Percentiles rank a stretch among this genome's conserved stretches.
phyloP scores from a whole-genome alignment of 2,329 filamentous ascomycete species.

The Alternaria brassicae region DNA sequence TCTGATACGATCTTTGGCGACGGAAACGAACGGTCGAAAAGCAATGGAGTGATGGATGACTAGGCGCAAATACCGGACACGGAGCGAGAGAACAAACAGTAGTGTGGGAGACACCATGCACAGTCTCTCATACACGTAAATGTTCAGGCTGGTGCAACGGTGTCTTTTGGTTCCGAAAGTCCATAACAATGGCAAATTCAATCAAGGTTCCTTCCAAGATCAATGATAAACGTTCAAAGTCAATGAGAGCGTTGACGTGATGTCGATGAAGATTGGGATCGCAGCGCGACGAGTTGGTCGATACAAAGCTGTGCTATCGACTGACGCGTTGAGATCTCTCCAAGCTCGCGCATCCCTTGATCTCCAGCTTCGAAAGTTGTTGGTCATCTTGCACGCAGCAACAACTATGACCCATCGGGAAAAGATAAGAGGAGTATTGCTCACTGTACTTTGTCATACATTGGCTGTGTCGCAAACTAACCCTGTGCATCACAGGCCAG shows the following conservation, averaged over 20 bases:
- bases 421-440: too few relatives aligned
- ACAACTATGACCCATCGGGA: too few relatives aligned
- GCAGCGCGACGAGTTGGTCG: background rate
- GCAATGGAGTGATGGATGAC: constrained; percentile 35
- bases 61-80: constrained; percentile 39
- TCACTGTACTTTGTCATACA: too few relatives aligned
- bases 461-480: too few relatives aligned
- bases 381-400: background rate
- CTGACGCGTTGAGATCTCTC: background rate
- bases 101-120: constrained; percentile 37
- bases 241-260: constrained; percentile 1
- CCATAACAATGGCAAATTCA: constrained; percentile 48
- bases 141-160: constrained; percentile 48
- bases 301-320: background rate
- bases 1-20: constrained; percentile 39
- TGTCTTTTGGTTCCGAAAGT: constrained; percentile 48
- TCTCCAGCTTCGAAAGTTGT: background rate
- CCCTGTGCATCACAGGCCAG: too few relatives aligned
- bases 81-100: constrained; percentile 40
- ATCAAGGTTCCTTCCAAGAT: constrained; percentile 50
- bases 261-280: background rate
- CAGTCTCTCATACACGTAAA: constrained; percentile 41
- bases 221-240: constrained; percentile 48
- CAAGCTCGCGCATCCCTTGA: background rate
- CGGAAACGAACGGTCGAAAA: constrained; percentile 34